These are phyloP conservation scores for Solanum microdontum DNA, from an alignment of 257 asterid genomes.

Conservation along the genomic window DNA sequence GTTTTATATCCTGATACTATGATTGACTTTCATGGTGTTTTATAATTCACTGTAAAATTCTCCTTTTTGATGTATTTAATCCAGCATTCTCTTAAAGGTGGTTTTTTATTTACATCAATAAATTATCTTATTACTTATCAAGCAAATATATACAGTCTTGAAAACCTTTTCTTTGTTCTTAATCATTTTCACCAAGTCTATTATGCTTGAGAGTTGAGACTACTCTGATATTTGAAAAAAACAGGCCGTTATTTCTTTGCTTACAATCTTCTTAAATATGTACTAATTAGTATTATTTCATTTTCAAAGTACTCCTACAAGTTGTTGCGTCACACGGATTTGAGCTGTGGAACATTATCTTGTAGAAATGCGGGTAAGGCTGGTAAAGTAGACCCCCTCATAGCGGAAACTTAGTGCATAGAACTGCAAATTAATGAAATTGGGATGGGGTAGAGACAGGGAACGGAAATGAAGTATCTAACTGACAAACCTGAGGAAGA, in stretches of 20 bases:
- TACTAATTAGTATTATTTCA: not conserved
- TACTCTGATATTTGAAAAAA: not conserved
- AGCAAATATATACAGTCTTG: not conserved
- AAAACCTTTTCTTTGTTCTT: not conserved
- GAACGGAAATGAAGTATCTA: not conserved
- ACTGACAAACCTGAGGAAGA: conserved; percentile 46
- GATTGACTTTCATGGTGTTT: not conserved
- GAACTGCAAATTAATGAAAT: not conserved
- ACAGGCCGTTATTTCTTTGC: not conserved
- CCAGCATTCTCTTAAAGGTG: not conserved
- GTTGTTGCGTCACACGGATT: not conserved
- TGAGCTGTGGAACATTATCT: not conserved
- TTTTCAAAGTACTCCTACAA: not conserved
- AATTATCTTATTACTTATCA: not conserved
- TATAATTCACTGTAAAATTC: not conserved
- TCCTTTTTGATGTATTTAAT: not conserved
- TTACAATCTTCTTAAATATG: not conserved
- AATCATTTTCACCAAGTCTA: not conserved
- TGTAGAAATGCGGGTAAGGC: not conserved
- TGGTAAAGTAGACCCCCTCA: not conserved
- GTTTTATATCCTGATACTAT: not conserved
- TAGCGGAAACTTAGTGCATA: not conserved
- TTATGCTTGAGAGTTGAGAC: not conserved
- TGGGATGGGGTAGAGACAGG: not conserved
- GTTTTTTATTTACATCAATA: not conserved